Percentiles rank a stretch among this genome's conserved stretches.
Conservation (phyloP, 208 protist species). For the Trypanosoma vivax region DNA sequence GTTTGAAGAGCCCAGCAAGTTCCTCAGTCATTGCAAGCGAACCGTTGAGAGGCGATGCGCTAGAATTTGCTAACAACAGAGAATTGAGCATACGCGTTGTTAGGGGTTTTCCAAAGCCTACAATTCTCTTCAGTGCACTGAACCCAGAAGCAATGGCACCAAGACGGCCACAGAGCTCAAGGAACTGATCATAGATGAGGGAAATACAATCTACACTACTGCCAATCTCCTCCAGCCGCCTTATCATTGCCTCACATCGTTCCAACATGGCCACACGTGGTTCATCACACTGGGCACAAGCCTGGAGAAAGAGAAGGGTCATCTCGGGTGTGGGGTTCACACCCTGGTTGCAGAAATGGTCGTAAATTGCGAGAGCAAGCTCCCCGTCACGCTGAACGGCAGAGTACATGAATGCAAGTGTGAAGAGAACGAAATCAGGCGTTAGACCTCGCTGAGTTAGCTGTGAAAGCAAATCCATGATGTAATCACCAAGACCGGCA, state of each 20-base stretch:
- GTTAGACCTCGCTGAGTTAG: constrained; percentile 64
- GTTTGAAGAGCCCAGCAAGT: constrained; percentile 48
- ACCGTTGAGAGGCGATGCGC: constrained; percentile 48
- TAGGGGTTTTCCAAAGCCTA: constrained; percentile 67
- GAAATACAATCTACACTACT: constrained; percentile 53
- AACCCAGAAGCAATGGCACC: constrained; percentile 69
- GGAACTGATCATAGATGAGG: constrained; percentile 72
- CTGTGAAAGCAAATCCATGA: constrained; percentile 69
- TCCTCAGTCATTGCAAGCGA: constrained; percentile 59
- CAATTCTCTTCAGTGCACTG: constrained; percentile 66
- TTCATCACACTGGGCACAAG: constrained; percentile 47
- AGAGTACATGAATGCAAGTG: constrained; percentile 67
- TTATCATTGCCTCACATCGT: constrained; percentile 36
- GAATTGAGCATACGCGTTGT: constrained; percentile 82
- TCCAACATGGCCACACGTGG: constrained; percentile 61
- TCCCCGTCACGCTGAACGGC: constrained; percentile 73
- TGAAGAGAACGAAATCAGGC: constrained; percentile 76
- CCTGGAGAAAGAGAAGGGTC: constrained; percentile 68
- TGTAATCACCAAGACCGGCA: constrained; percentile 65
- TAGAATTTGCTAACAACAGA: constrained; percentile 73
- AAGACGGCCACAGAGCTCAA: constrained; percentile 69
- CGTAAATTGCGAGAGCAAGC: constrained; percentile 54
- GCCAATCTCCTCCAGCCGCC: constrained; percentile 59
- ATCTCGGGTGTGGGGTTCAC: constrained; percentile 85
- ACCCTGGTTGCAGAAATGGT: constrained; percentile 51